Evolutionary conservation across 78 protist genomes (phyloP).

Genomic region (Chrysochromulina parva): DNA sequence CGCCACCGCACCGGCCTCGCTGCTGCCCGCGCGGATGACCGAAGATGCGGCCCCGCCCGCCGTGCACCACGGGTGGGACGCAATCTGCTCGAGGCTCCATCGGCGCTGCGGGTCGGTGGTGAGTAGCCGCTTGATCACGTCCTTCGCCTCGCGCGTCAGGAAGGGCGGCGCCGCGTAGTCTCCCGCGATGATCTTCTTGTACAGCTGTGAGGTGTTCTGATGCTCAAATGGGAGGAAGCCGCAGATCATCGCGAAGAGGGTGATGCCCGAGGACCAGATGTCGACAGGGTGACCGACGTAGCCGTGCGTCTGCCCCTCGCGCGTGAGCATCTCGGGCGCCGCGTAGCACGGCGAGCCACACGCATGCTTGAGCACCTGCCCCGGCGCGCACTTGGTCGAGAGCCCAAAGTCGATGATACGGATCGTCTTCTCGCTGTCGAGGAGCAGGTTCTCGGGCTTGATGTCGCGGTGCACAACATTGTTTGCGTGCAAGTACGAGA

Average conservation of each 20-base stretch:
- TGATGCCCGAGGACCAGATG: slow-evolving; percentile 63
- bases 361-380: slow-evolving; percentile 32
- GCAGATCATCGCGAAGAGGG: slow-evolving; percentile 51
- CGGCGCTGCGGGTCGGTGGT: slow-evolving; percentile 23
- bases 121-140: slow-evolving; percentile 37
- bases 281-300: slow-evolving; percentile 46
- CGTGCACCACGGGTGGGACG: no score
- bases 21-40: no score
- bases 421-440: slow-evolving; percentile 23
- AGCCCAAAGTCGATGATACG: slow-evolving; percentile 52
- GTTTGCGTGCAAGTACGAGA: slow-evolving; percentile 36
- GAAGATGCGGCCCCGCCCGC: no score
- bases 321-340: slow-evolving; percentile 61
- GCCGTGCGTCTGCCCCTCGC: background rate
- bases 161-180: background rate
- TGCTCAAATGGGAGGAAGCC: slow-evolving; percentile 67
- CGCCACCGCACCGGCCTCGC: no score
- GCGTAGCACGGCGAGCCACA: slow-evolving; percentile 74
- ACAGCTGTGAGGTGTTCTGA: slow-evolving; percentile 29
- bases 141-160: background rate
- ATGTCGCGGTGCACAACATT: slow-evolving; percentile 59
- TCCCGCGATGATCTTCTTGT: slow-evolving; percentile 50
- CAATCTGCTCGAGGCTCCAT: slow-evolving; percentile 1
- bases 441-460: slow-evolving; percentile 63
- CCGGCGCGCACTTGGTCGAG: background rate